Conservation (phyloP, 2,329 filamentous ascomycete genomes). For the Phaeophleospora eucalypticola region DNA sequence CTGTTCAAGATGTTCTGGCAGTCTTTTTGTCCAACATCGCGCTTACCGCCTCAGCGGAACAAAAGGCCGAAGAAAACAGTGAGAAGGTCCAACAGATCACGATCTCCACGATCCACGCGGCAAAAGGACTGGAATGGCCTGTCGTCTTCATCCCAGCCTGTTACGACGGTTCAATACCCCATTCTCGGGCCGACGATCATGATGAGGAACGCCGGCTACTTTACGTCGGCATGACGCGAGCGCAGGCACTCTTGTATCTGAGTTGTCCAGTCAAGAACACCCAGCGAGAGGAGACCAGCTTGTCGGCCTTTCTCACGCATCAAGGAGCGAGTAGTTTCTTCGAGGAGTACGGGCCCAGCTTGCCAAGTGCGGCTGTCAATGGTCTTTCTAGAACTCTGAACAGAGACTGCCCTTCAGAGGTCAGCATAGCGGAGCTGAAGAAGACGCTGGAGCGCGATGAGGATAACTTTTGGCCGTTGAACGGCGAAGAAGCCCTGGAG, state of each 20-base stretch:
- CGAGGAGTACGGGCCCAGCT: conserved; percentile 63
- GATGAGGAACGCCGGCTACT: conserved; percentile 85
- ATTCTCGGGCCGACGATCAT: conserved; percentile 76
- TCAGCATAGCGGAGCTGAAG: conserved; percentile 50
- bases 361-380: conserved; percentile 59
- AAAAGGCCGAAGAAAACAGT: conserved; percentile 55
- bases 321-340: conserved; percentile 51
- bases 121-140: conserved; percentile 95
- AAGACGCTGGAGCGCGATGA: conserved; percentile 52
- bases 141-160: conserved; percentile 88
- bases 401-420: conserved; percentile 56
- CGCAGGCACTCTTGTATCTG: conserved; percentile 79
- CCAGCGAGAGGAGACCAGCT: conserved; percentile 55
- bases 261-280: conserved; percentile 71
- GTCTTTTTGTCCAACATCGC: conserved; percentile 87
- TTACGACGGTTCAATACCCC: conserved; percentile 86
- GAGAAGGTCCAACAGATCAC: conserved; percentile 63
- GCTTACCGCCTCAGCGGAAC: conserved; percentile 72
- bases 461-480: conserved; percentile 65
- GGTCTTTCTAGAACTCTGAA: conserved; percentile 68
- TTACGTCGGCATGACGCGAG: conserved; percentile 95
- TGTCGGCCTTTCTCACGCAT: conserved; percentile 69
- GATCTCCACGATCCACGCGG: conserved; percentile 92
- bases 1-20: conserved; percentile 62
- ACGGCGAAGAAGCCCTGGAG: conserved; percentile 49